Conservation (phyloP, 768 basidiomycete species). For the Auricularia auricula-judae region DNA sequence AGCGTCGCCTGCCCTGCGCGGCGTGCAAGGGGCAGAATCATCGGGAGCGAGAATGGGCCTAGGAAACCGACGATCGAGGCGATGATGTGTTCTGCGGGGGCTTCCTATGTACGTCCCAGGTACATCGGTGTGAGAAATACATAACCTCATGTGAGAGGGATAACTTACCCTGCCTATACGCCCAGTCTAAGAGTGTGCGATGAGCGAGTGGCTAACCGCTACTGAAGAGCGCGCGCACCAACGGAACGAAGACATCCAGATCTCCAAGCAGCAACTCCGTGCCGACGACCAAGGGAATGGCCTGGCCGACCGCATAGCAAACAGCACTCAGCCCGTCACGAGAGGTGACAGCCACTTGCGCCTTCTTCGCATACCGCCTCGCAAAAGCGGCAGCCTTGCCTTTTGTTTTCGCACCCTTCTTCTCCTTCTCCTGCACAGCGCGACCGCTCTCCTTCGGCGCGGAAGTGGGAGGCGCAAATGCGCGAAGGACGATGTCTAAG, state of each 20-base stretch:
- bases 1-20: conserved; percentile 43
- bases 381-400: background rate
- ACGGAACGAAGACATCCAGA: conserved; percentile 81
- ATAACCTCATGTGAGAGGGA: background rate
- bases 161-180: conserved; percentile 47
- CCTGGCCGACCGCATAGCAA: conserved; percentile 50
- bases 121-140: background rate
- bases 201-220: background rate
- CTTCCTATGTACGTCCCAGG: conserved; percentile 29
- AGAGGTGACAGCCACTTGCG: background rate
- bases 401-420: background rate
- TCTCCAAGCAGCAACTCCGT: conserved; percentile 47
- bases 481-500: conserved; percentile 33
- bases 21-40: conserved; percentile 60
- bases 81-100: conserved; percentile 82
- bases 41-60: conserved; percentile 47
- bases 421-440: too few relatives aligned
- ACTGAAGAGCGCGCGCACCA: conserved; percentile 35
- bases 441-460: background rate
- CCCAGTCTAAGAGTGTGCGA: conserved; percentile 47
- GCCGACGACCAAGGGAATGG: conserved; percentile 45
- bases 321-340: background rate
- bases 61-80: conserved; percentile 59
- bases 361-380: background rate
- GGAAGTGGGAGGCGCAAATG: conserved; percentile 11